These are phyloP conservation scores for Pugionium dolabratum DNA, from an alignment of 345 rosid genomes.

Conservation along the genomic window DNA sequence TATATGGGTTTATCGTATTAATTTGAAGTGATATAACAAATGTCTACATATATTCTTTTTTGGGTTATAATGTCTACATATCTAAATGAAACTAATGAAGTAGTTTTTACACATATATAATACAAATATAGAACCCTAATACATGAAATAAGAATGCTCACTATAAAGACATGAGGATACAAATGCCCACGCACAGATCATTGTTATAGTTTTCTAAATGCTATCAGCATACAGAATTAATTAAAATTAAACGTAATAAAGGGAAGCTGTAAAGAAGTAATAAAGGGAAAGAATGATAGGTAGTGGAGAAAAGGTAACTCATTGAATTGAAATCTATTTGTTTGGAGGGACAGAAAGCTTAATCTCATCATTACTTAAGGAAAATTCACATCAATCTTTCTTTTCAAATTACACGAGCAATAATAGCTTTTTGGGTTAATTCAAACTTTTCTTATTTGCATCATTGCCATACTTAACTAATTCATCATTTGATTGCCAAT, in stretches of 20 bases:
- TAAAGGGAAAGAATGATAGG: conserved; percentile 18
- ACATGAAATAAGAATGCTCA: neutral
- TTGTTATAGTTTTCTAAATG: conserved; percentile 26
- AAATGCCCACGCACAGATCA: conserved; percentile 23
- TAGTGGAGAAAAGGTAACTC: conserved; percentile 33
- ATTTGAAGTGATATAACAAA: conserved; percentile 1
- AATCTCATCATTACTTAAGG: conserved; percentile 38
- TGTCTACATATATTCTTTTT: too few species aligned
- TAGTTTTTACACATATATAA: neutral
- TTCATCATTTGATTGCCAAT: conserved; percentile 6
- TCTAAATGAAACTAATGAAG: neutral
- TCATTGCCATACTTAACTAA: conserved; percentile 2
- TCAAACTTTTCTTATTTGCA: conserved; percentile 3
- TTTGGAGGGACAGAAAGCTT: conserved; percentile 35
- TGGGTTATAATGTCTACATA: neutral
- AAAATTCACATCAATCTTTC: conserved; percentile 26
- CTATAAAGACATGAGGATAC: neutral
- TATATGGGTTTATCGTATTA: neutral
- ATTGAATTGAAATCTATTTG: conserved; percentile 13
- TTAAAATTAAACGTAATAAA: conserved; percentile 18
- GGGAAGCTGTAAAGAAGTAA: neutral
- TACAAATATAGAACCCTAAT: neutral
- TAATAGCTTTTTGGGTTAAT: conserved; percentile 15
- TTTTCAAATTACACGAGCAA: conserved; percentile 23
- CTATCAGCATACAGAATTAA: conserved; percentile 9